Conservation (phyloP, 352 stramenopile genomes). For the Phytophthora pseudosyringae region DNA sequence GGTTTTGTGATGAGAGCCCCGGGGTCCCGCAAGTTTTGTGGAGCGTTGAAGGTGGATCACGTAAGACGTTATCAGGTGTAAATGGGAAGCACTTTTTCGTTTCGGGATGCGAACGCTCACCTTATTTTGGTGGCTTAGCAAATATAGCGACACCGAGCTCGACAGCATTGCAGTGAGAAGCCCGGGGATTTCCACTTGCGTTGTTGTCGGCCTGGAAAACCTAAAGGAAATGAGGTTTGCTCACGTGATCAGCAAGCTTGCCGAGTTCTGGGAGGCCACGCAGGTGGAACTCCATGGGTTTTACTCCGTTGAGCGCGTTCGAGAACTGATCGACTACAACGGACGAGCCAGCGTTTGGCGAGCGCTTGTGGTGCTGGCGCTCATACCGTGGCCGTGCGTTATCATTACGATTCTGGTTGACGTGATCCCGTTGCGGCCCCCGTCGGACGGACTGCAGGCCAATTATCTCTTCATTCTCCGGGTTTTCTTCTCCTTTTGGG, state of each 20-base stretch:
- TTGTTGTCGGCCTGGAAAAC: too few species aligned
- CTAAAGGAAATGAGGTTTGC: too few species aligned
- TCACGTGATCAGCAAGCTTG: neutral
- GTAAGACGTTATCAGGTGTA: too few species aligned
- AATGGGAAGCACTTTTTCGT: too few species aligned
- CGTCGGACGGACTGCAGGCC: neutral
- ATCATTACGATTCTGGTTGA: conserved; percentile 1
- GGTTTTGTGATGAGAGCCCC: too few species aligned
- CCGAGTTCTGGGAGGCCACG: conserved; percentile 9
- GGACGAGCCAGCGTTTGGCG: conserved; percentile 1
- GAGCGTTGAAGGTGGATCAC: too few species aligned
- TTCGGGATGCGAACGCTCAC: too few species aligned
- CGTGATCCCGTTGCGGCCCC: neutral
- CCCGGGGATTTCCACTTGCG: too few species aligned
- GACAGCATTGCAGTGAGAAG: too few species aligned
- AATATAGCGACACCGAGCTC: too few species aligned
- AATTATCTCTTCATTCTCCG: conserved; percentile 8
- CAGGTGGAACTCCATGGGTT: conserved; percentile 28
- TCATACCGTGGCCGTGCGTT: conserved; percentile 1
- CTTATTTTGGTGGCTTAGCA: too few species aligned
- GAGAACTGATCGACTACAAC: neutral
- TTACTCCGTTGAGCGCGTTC: conserved; percentile 29
- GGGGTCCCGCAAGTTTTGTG: too few species aligned
- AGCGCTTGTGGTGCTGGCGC: conserved; percentile 5
- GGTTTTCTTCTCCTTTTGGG: conserved; percentile 20